phyloP scores from a whole-genome alignment of 2,329 filamentous ascomycete species.

The Cladosporium velox region DNA sequence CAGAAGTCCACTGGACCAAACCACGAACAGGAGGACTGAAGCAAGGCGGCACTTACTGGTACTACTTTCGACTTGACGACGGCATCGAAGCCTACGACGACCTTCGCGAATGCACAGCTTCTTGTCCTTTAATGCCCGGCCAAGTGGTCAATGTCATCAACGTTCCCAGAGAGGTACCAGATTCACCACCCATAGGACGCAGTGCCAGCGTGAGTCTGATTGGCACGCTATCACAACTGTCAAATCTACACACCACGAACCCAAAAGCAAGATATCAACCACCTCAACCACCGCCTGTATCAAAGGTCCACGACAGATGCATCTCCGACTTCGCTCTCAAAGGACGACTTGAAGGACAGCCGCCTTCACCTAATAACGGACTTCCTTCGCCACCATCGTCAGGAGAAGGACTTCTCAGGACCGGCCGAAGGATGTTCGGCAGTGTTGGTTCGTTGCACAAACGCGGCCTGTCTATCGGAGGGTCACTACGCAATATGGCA shows the following conservation, averaged over 20 bases:
- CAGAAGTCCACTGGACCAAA: constrained; percentile 52
- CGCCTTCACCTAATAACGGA: constrained; percentile 9
- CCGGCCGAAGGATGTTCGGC: constrained; percentile 12
- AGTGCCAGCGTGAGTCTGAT: constrained; percentile 36
- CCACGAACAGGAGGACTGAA: constrained; percentile 77
- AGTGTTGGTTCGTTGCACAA: constrained; percentile 3
- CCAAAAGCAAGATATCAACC: constrained; percentile 32
- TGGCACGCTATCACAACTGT: constrained; percentile 26
- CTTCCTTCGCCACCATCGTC: not conserved
- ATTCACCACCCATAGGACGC: constrained; percentile 30
- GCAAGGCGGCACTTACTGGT: constrained; percentile 94
- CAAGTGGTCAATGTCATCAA: constrained; percentile 83
- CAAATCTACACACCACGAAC: constrained; percentile 31
- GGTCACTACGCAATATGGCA: constrained; percentile 14
- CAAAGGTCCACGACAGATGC: constrained; percentile 34
- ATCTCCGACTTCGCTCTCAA: constrained; percentile 35
- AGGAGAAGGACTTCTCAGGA: not conserved
- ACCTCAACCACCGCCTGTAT: constrained; percentile 34
- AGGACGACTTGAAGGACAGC: constrained; percentile 28
- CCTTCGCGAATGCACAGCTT: constrained; percentile 69
- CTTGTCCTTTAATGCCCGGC: constrained; percentile 83
- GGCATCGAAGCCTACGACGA: constrained; percentile 75
- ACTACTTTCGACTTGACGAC: constrained; percentile 89
- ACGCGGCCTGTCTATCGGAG: constrained; percentile 1
- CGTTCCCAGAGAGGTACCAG: constrained; percentile 66